Evolutionary conservation across 2,329 filamentous ascomycete genomes (phyloP), one percentile per base, ranked within the genome.

Genomic region (Diaporthe vaccinii): DNA sequence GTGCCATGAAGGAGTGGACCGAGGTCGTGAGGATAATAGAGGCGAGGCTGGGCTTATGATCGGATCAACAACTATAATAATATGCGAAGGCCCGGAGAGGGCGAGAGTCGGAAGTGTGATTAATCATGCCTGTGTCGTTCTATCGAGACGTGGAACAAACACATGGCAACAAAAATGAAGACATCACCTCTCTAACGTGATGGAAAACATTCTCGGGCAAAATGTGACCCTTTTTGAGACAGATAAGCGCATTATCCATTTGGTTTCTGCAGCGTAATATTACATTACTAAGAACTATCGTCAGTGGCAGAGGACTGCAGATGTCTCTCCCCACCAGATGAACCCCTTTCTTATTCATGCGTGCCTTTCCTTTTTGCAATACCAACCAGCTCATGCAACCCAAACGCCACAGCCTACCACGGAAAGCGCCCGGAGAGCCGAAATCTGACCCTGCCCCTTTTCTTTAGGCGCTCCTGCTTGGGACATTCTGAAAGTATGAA

Each of bases 1-100:
- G 95, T 5, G 95, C 91, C 1, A 98, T 98, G 96, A 91, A 89
- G 81, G 91, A 94, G 71, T 98, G 94, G 94, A 89, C 86, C 75
- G 89, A 93, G 75, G 93, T 98, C 82, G 94, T 97, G 14, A 82
- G 82, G 14, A 85, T 90, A 1, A 89, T 96, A 70, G 90, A 94
- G 81, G 81, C 87, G 14, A 83, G 87, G 74, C 79, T 92, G 73
- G 84, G 83, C 12, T 76, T 87, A 65, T 20, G 39, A 28, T n/a
- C 39, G 10, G 15, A 2, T n/a, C 31, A 41, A 39, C 59, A 49
- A 34, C 25, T n/a, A 39, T 34, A 28, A 49, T n/a, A 55, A 8
- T 39, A 39, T 12, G 7, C 2, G 6, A 31, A 20, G 22, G 46
- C 65, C 34, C 41, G 4, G 62, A 17, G 9, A 25, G 22, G 22